Evolutionary conservation across 345 rosid species (phyloP).

Genomic region (Eucalyptus polyanthemos): DNA sequence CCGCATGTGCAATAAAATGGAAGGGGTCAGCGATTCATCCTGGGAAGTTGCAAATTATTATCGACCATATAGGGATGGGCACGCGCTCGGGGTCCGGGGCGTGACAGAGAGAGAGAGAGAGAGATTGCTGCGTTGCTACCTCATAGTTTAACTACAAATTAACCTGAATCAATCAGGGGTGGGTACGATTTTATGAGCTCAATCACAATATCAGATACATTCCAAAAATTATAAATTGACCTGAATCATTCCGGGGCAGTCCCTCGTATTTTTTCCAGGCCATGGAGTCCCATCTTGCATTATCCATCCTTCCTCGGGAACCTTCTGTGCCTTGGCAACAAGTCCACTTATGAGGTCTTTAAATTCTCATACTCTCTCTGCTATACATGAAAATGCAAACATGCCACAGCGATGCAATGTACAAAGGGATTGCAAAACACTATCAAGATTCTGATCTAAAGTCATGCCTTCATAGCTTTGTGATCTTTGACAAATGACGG

Average conservation of each 20-base stretch:
- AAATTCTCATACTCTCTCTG: constrained; percentile 90
- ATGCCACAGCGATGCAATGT: not conserved
- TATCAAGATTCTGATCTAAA: not conserved
- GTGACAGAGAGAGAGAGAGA: too few relatives aligned
- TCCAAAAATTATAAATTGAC: not conserved
- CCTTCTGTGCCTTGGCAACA: constrained; percentile 65
- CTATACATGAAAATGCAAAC: not conserved
- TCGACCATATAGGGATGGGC: too few relatives aligned
- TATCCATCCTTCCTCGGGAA: constrained; percentile 89
- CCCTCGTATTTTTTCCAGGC: constrained; percentile 96
- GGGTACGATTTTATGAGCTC: not conserved
- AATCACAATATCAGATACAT: too few relatives aligned
- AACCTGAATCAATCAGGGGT: not conserved
- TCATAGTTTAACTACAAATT: not conserved
- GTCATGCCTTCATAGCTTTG: constrained; percentile 80
- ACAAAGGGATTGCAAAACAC: not conserved
- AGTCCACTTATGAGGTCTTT: constrained; percentile 74
- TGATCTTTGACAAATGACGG: constrained; percentile 89
- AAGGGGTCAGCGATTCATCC: too few relatives aligned
- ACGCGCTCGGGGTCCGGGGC: too few relatives aligned
- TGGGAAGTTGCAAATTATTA: too few relatives aligned
- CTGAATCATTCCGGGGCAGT: not conserved
- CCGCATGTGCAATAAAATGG: too few relatives aligned
- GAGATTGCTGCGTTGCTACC: not conserved
- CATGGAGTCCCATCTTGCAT: constrained; percentile 99